A percentile compares a stretch with the other conserved stretches of the same genome.
Conservation (phyloP, 495 filamentous ascomycete genomes). For the Beverwykella pulmonaria region DNA sequence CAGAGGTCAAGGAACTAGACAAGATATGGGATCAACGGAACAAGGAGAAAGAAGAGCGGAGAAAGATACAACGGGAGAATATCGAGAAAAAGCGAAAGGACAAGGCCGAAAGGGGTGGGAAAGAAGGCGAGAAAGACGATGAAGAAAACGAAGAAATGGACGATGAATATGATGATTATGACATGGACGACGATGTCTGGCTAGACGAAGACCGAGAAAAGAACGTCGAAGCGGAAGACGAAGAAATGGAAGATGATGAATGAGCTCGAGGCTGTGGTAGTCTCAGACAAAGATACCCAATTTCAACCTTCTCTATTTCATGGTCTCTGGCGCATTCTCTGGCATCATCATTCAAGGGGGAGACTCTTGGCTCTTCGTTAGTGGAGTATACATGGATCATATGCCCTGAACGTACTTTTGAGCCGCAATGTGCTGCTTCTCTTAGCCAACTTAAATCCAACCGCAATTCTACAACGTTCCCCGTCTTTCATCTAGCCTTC, state of each 20-base stretch:
- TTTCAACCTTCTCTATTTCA: neutral
- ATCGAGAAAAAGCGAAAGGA: slow-evolving; percentile 78
- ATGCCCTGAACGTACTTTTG: neutral
- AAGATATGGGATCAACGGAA: slow-evolving; percentile 74
- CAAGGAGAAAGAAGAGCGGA: slow-evolving; percentile 79
- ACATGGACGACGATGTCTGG: slow-evolving; percentile 25
- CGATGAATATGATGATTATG: slow-evolving; percentile 49
- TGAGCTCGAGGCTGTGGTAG: slow-evolving; percentile 3
- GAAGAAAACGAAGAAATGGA: slow-evolving; percentile 49
- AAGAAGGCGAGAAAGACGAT: slow-evolving; percentile 54
- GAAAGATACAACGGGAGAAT: slow-evolving; percentile 81
- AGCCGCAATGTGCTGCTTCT: neutral
- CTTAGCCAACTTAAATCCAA: neutral
- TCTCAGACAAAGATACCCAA: slow-evolving; percentile 20
- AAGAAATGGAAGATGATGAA: slow-evolving; percentile 51
- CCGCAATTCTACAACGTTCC: neutral
- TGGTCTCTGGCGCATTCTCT: neutral
- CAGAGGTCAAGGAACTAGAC: slow-evolving; percentile 76
- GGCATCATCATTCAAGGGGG: neutral
- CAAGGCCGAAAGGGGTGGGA: slow-evolving; percentile 56
- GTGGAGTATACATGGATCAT: too few species aligned
- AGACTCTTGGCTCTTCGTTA: too few species aligned
- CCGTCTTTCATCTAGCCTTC: slow-evolving; percentile 49
- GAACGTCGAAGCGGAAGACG: slow-evolving; percentile 46
- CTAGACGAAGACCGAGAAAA: slow-evolving; percentile 30